Percentiles rank a stretch among this genome's conserved stretches.
Conservation (phyloP, 1,139 yeast species). For the Blastobotrys arbuscula region DNA sequence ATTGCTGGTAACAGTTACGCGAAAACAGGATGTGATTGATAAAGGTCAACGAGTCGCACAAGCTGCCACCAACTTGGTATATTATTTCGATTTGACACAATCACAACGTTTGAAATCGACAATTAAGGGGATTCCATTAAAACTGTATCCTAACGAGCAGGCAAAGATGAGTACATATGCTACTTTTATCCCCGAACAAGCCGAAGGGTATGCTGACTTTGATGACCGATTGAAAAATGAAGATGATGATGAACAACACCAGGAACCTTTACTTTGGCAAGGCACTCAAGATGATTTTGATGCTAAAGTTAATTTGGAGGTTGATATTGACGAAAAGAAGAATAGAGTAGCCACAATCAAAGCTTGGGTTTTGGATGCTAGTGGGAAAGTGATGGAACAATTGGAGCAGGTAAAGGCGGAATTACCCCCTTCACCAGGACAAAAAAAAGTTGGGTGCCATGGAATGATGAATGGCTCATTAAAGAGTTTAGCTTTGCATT, state of each 20-base stretch:
- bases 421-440: background rate
- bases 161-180: constrained; percentile 20
- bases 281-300: constrained; percentile 16
- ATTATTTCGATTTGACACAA: constrained; percentile 19
- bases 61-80: constrained; percentile 19
- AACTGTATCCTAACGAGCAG: constrained; percentile 18
- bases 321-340: background rate
- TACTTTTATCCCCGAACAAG: constrained; percentile 18
- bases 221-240: constrained; percentile 7
- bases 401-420: constrained; percentile 2
- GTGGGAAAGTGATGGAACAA: constrained; percentile 2
- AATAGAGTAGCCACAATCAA: constrained; percentile 1
- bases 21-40: constrained; percentile 15
- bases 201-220: constrained; percentile 15
- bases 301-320: constrained; percentile 15
- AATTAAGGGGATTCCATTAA: constrained; percentile 22
- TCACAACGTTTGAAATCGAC: constrained; percentile 16
- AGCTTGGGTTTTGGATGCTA: background rate
- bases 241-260: constrained; percentile 20
- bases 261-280: constrained; percentile 20
- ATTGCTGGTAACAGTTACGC: constrained; percentile 8
- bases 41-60: constrained; percentile 15
- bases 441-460: background rate
- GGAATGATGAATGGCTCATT: constrained; percentile 1
- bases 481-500: constrained; percentile 17